Evolutionary conservation across 2,329 filamentous ascomycete genomes (phyloP), one percentile per base, ranked within the genome.

Genomic region (Sclerotinia sclerotiorum): DNA sequence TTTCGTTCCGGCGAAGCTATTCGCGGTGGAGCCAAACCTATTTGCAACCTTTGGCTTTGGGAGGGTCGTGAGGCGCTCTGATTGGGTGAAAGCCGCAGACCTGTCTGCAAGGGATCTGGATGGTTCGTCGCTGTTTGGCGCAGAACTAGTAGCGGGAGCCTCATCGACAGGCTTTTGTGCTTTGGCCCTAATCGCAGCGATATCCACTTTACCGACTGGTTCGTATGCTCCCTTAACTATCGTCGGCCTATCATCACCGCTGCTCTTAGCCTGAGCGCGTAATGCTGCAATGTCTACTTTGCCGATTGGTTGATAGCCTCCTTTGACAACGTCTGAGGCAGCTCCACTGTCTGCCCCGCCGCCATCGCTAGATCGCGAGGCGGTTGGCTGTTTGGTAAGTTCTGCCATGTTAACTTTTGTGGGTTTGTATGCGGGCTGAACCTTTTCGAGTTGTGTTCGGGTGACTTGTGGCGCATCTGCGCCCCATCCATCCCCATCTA

Each of bases 241-340:
- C 1, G 90, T 87, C 4, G 95, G 95, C 67, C 93, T 85, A 73
- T 97, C 91, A 76, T 97, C 93, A 57, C 85, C 85, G 79, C 78
- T 83, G 75, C 83, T 89, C 82, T 84, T 89, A 77, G 81, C 93
- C 82, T 85, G 92, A 78, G 84, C 89, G 71, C 95, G 88, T 73
- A 99, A 90, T 49, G 93, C 94, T 32, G 90, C 91, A 80, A 99
- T 98, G 76, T 99, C 94, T n/a, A 99, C 91, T 81, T 97, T 98
- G 68, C 95, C 95, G 74, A 99, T 83, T 27, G 95, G 95, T 78
- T 97, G 93, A 79, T 99, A 99, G 21, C 86, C 90, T 56, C 95
- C 95, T 76, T 82, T 91, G 64, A 98, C 88, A 27, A 97, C 86
- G 76, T 93, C 90, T 75, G 32, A 69, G 24, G 80, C 78, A 5